Evolutionary conservation across 768 basidiomycete genomes (phyloP), one percentile per base, ranked within the genome.

Genomic region (button mushroom (Agaricus bisporus)): DNA sequence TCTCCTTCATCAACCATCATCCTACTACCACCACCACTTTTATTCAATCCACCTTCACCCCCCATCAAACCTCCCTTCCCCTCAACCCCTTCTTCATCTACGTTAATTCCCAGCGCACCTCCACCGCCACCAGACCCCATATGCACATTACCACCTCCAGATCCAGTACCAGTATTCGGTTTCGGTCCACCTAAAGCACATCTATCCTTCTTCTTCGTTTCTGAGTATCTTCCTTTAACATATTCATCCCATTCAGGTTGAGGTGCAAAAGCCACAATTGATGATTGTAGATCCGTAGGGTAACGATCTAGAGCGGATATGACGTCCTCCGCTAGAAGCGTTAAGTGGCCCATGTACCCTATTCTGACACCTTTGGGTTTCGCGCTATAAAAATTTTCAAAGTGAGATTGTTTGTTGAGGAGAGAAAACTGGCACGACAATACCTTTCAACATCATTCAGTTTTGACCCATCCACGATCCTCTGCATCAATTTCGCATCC

Each of bases 341-440:
- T 90, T 14, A 98, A 78, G 66, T 99, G 95, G 0, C 95, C 95
- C 95, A 98, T 98, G 70, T 91, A 95, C 2, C 94, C 95, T 41
- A 95, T 68, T 26, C 95, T 83, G 35, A 88, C 78, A 18, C 87
- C 83, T 61, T 89, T 87, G 8, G 85, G 83, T 66, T 86, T 85
- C 41, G 79, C 66, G 58, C 87, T 89, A 61, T 18, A 55, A 25
- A 17, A 32, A 6, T 22, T 8, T 49, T 28, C n/a, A n/a, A 48
- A 11, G 36, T 12, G 48, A n/a, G 49, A 20, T 25, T 32, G 47
- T 25, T 25, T 10, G 12, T 17, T 54, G 25, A 17, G 39, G 51
- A 14, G 2, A n/a, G 10, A 18, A 6, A 25, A 45, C 35, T 43
- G 12, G 41, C 54, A 54, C 25, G 22, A 26, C 41, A 41, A 12